phyloP scores from a whole-genome alignment of 768 basidiomycete genomes.

The Pisolithus marmoratus region DNA sequence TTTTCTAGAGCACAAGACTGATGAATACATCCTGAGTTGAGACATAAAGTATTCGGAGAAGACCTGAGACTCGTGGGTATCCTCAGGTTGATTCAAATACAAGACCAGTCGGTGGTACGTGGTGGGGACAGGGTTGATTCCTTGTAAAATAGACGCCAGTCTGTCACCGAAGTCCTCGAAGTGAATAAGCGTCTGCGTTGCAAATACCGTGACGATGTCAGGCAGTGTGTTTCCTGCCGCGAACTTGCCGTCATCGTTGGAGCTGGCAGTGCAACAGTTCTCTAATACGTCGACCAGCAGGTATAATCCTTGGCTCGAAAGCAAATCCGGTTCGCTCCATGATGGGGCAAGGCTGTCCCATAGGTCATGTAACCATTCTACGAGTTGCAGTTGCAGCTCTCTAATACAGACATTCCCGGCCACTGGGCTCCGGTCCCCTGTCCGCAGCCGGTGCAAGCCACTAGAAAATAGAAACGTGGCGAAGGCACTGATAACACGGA shows the following conservation, averaged over 20 bases:
- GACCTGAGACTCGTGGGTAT: constrained; percentile 5
- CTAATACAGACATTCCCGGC: neutral
- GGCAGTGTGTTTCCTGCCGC: constrained; percentile 6
- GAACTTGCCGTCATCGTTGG: constrained; percentile 4
- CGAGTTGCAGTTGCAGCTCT: constrained; percentile 9
- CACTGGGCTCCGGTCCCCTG: neutral
- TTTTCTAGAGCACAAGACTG: constrained; percentile 26
- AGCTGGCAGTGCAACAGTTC: constrained; percentile 14
- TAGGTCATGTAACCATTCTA: constrained; percentile 16
- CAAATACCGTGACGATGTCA: constrained; percentile 20
- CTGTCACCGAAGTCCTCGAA: constrained; percentile 6
- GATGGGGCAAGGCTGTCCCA: constrained; percentile 17
- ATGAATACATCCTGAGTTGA: constrained; percentile 20
- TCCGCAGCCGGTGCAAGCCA: neutral
- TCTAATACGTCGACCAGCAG: constrained; percentile 21
- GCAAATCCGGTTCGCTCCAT: neutral
- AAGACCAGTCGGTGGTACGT: constrained; percentile 28
- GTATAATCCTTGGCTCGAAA: constrained; percentile 7
- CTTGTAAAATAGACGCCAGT: constrained; percentile 22
- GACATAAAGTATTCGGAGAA: constrained; percentile 21
- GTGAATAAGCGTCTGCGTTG: constrained; percentile 14
- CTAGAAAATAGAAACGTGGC: constrained; percentile 11
- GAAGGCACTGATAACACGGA: constrained; percentile 26
- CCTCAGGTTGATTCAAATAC: constrained; percentile 12
- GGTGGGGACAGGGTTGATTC: constrained; percentile 22